A percentile compares a stretch with the other conserved stretches of the same genome.
These are phyloP conservation scores for Ustilago vetiveriae DNA, from an alignment of 1,284 basidiomycete species.

Conservation along the genomic window DNA sequence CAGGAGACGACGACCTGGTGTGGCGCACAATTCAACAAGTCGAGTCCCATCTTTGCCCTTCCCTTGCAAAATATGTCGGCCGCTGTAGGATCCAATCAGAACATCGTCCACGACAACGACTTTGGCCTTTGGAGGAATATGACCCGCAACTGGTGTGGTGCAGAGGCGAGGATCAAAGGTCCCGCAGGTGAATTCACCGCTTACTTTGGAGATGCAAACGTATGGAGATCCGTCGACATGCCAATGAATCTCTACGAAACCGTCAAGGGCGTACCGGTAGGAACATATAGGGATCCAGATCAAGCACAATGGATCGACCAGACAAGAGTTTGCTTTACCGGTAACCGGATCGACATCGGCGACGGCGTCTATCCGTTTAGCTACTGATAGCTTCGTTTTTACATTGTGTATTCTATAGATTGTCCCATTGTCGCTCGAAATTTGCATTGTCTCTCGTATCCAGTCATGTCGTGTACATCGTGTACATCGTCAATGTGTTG, in stretches of 20 bases:
- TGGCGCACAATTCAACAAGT: conserved; percentile 38
- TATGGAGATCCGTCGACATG: conserved; percentile 30
- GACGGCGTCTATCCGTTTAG: conserved; percentile 19
- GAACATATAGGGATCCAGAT: conserved; percentile 19
- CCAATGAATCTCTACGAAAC: conserved; percentile 38
- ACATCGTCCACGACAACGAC: conserved; percentile 14
- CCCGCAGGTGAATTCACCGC: conserved; percentile 28
- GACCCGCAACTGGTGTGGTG: conserved; percentile 45
- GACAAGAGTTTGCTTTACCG: conserved; percentile 17
- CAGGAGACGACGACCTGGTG: conserved; percentile 45
- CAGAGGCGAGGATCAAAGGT: conserved; percentile 31
- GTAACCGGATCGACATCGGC: conserved; percentile 24
- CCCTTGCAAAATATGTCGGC: conserved; percentile 40
- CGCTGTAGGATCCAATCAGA: conserved; percentile 9
- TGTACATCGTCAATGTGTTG: too few relatives aligned
- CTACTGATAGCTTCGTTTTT: too few relatives aligned
- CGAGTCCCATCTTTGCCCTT: conserved; percentile 39
- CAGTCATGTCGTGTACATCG: too few relatives aligned
- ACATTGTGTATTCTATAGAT: too few relatives aligned
- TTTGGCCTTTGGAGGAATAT: conserved; percentile 16
- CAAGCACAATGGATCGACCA: conserved; percentile 25
- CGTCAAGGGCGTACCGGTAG: conserved; percentile 25
- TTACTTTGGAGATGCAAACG: conserved; percentile 32
- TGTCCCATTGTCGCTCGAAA: too few relatives aligned
- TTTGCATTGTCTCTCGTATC: too few relatives aligned